Base-by-base conservation (phyloP, 768 basidiomycete genomes). In the Pleurotus tuber-regium region DNA sequence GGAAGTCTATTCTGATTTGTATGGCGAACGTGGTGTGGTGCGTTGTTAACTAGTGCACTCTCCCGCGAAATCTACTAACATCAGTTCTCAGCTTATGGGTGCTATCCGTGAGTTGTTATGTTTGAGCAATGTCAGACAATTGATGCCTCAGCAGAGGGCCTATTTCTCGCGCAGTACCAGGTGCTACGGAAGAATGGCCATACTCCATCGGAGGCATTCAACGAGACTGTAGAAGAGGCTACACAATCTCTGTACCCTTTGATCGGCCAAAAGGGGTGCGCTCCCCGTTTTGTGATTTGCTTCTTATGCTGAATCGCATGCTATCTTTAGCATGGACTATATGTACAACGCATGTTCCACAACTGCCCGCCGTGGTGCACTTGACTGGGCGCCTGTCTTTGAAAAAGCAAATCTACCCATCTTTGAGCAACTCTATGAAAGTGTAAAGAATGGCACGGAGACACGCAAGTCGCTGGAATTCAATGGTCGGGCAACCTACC, bases 161-260 rank as follows among this genome's bases (percentile, higher is more conserved):
- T 99, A 66, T 98, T 99, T 90, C 79, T 94, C 61, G 97, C 97
- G 33, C 97, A 99, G 73, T 99, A 98, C 83, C 85, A 94, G 80
- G 88, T 96, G 53, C 89, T 97, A 63, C 92, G 94, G 66, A 89
- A 87, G 66, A 96, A 96, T 67, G 94, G 94, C 51, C 97, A 99
- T 81, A 76, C 84, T 3, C 97, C 97, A 49, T 98, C 96, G 36
- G 97, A 99, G 69, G 95, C 95, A 43, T 98, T 99, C 85, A 98
- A 99, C 72, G 97, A 99, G 79, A 98, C 97, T 54, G 97, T 98
- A 55, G 97, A 98, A 73, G 97, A 98, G 76, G 97, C 97, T n/a
- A 98, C 96, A 36, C 95, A 99, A 67, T 96, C 93, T 31, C 84
- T 99, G 57, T 98, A 92, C 79, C 97, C 97, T 54, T 72, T 99